phyloP scores from a whole-genome alignment of 1,284 basidiomycete genomes.

The Malassezia cuniculi region DNA sequence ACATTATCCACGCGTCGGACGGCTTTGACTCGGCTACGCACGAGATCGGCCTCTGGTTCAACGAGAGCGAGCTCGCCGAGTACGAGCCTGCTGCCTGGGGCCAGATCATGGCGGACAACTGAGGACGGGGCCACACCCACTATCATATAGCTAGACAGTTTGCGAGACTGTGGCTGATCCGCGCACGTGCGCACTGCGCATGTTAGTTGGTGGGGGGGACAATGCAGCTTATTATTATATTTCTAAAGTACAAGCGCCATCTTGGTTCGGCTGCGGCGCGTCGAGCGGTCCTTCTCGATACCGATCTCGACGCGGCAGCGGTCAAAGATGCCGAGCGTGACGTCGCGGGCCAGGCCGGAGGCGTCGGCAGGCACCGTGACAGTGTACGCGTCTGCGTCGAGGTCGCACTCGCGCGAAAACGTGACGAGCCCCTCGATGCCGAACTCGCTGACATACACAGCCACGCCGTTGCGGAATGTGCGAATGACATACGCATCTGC shows the following conservation, averaged over 20 bases:
- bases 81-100: slow-evolving; percentile 46
- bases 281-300: slow-evolving; percentile 87
- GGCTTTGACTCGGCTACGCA: slow-evolving; percentile 48
- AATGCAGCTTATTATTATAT: background rate
- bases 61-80: slow-evolving; percentile 46
- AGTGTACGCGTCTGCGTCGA: slow-evolving; percentile 80
- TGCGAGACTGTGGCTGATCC: background rate
- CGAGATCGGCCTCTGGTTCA: slow-evolving; percentile 50
- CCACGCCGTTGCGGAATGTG: slow-evolving; percentile 83
- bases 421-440: slow-evolving; percentile 87
- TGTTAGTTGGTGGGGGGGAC: background rate
- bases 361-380: slow-evolving; percentile 56
- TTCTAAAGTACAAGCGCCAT: slow-evolving; percentile 70
- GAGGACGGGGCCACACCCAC: background rate
- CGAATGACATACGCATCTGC: slow-evolving; percentile 73
- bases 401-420: slow-evolving; percentile 74
- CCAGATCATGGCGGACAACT: slow-evolving; percentile 35
- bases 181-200: background rate
- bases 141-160: no score
- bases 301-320: slow-evolving; percentile 76
- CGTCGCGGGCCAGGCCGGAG: slow-evolving; percentile 20
- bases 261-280: slow-evolving; percentile 78
- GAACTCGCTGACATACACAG: slow-evolving; percentile 86
- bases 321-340: slow-evolving; percentile 59
- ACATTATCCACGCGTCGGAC: slow-evolving; percentile 49